These are phyloP conservation scores for Tetrahymena elliotti DNA, from an alignment of 73 alveolate genomes.

Conservation along the genomic window DNA sequence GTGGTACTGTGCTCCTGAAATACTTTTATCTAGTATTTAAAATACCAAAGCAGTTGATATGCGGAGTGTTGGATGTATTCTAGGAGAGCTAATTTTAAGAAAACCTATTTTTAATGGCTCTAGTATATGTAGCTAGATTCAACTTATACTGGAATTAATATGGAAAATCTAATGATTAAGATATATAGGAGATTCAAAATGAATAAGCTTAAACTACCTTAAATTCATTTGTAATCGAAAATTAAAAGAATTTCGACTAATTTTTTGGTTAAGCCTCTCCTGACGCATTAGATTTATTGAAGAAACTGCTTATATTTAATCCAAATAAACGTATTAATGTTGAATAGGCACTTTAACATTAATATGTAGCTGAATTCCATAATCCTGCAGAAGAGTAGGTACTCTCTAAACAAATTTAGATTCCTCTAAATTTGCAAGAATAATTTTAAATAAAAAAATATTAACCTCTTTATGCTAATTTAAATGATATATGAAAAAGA, in stretches of 20 bases:
- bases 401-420: neutral
- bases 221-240: neutral
- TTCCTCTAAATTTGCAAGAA: too few relatives aligned
- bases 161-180: slow-evolving; percentile 66
- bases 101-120: slow-evolving; percentile 74
- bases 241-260: neutral
- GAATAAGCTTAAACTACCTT: neutral
- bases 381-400: slow-evolving; percentile 9
- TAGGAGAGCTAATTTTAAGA: slow-evolving; percentile 70
- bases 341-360: slow-evolving; percentile 41
- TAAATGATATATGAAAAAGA: too few relatives aligned
- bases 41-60: slow-evolving; percentile 70
- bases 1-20: slow-evolving; percentile 89
- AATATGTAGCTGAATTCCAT: slow-evolving; percentile 3
- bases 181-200: neutral
- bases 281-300: slow-evolving; percentile 3
- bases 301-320: slow-evolving; percentile 49
- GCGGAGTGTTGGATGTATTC: slow-evolving; percentile 81
- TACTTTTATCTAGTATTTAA: slow-evolving; percentile 47
- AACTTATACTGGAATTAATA: slow-evolving; percentile 44
- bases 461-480: too few relatives aligned
- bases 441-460: too few relatives aligned
- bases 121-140: slow-evolving; percentile 59
- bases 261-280: neutral
- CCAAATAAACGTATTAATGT: slow-evolving; percentile 72